Percentiles rank a stretch among this genome's conserved stretches.
These are phyloP conservation scores for Phanerochaete carnosa DNA, from an alignment of 768 basidiomycete genomes.

Conservation along the genomic window DNA sequence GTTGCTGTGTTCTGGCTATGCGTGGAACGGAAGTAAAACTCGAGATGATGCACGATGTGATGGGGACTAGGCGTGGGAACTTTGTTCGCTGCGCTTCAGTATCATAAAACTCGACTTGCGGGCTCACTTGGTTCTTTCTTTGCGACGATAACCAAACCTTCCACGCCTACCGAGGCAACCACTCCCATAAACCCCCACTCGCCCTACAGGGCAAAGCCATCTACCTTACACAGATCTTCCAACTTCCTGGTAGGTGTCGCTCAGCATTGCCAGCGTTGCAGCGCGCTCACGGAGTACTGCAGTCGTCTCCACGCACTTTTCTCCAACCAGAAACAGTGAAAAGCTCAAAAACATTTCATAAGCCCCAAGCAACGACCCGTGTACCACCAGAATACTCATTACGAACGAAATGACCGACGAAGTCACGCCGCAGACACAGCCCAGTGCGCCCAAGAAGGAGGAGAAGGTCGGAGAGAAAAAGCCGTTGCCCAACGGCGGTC, in stretches of 20 bases:
- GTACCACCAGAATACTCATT: constrained; percentile 33
- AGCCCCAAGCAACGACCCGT: constrained; percentile 22
- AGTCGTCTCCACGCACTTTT: constrained; percentile 17
- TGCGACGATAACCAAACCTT: constrained; percentile 44
- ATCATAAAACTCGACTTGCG: constrained; percentile 5
- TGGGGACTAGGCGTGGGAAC: constrained; percentile 6
- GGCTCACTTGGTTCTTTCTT: constrained; percentile 24
- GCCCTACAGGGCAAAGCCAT: constrained; percentile 90
- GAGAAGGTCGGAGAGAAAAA: constrained; percentile 39
- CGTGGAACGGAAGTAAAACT: constrained; percentile 4
- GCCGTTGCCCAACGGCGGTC: constrained; percentile 44
- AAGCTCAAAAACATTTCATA: constrained; percentile 40
- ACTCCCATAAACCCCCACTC: constrained; percentile 66
- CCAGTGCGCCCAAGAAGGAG: constrained; percentile 58
- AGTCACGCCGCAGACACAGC: constrained; percentile 50
- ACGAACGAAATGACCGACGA: constrained; percentile 92
- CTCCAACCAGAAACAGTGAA: constrained; percentile 40
- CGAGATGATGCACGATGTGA: constrained; percentile 8
- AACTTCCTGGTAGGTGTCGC: constrained; percentile 39
- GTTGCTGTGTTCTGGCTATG: neutral
- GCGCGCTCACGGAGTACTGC: constrained; percentile 3
- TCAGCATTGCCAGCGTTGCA: neutral
- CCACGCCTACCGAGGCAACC: constrained; percentile 55
- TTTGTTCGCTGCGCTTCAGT: neutral
- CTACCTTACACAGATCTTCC: constrained; percentile 36